Conservation (phyloP, 192 early-diverging fungal species). For the Haplosporangium gracile region DNA sequence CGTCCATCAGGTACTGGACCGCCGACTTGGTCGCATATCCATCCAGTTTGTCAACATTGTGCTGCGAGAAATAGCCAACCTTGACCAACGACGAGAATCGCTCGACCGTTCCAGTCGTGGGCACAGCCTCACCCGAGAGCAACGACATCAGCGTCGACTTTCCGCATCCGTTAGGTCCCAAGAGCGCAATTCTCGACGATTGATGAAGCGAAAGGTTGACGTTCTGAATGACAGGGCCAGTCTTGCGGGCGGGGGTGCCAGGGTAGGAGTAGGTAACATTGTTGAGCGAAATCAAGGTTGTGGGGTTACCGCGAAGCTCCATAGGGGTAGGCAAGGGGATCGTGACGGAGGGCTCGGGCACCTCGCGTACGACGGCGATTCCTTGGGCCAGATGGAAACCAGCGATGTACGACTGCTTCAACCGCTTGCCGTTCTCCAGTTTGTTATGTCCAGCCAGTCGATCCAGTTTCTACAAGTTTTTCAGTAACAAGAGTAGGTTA, state of each 20-base stretch:
- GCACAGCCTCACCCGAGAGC: constrained; percentile 72
- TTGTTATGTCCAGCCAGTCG: constrained; percentile 73
- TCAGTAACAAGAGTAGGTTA: background rate
- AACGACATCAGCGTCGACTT: constrained; percentile 87
- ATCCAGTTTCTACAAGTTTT: constrained; percentile 68
- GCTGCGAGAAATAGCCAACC: constrained; percentile 90
- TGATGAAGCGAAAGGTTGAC: constrained; percentile 79
- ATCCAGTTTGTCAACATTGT: constrained; percentile 80
- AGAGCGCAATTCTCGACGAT: constrained; percentile 76
- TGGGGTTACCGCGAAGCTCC: constrained; percentile 76
- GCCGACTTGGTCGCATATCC: constrained; percentile 52
- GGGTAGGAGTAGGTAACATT: constrained; percentile 76
- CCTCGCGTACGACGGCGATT: constrained; percentile 29
- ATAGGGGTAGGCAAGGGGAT: constrained; percentile 68
- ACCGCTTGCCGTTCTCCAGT: constrained; percentile 75
- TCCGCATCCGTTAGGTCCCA: constrained; percentile 89
- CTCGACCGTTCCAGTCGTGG: constrained; percentile 74
- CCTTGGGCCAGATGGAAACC: constrained; percentile 64
- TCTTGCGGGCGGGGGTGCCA: constrained; percentile 60
- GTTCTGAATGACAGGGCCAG: constrained; percentile 66
- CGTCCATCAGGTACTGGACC: constrained; percentile 46
- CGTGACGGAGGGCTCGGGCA: constrained; percentile 55
- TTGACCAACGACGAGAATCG: constrained; percentile 70
- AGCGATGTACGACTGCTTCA: constrained; percentile 72
- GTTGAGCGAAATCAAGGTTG: constrained; percentile 76